Percentiles rank a stretch among this genome's conserved stretches.
Conservation (phyloP, 2,329 filamentous ascomycete species). For the Capronia americana region DNA sequence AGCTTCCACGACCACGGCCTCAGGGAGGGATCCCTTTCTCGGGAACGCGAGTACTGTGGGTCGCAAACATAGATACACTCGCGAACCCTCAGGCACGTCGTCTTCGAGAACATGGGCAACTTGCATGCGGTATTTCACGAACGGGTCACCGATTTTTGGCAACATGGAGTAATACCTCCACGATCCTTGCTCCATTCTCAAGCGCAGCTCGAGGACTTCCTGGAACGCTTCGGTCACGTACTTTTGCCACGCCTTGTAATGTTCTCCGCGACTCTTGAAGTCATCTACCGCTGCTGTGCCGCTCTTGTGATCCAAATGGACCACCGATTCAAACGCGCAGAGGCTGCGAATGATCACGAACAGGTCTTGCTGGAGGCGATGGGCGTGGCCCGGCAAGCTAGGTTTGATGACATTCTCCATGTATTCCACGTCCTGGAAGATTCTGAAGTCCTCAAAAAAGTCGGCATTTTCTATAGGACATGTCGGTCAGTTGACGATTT, state of each 20-base stretch:
- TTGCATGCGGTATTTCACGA: background rate
- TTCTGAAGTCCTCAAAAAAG: background rate
- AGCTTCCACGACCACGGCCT: too few species aligned
- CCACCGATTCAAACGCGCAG: background rate
- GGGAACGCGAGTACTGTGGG: too few species aligned
- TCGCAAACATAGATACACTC: background rate
- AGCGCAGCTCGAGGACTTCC: background rate
- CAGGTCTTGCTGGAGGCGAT: background rate
- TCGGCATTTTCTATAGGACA: background rate
- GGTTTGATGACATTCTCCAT: background rate
- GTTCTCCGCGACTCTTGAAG: background rate
- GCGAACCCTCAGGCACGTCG: background rate
- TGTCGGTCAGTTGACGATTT: background rate
- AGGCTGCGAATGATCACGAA: background rate
- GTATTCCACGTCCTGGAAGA: background rate
- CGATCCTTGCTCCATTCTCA: background rate
- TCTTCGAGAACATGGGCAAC: background rate
- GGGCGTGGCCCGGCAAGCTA: background rate
- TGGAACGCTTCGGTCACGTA: background rate
- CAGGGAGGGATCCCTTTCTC: too few species aligned
- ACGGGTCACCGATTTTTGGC: background rate
- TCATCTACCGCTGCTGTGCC: background rate
- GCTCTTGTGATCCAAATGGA: too few species aligned
- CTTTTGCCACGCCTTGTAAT: background rate
- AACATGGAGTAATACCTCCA: background rate